These are phyloP conservation scores for Galerina marginata DNA, from an alignment of 768 basidiomycete species.

Conservation along the genomic window DNA sequence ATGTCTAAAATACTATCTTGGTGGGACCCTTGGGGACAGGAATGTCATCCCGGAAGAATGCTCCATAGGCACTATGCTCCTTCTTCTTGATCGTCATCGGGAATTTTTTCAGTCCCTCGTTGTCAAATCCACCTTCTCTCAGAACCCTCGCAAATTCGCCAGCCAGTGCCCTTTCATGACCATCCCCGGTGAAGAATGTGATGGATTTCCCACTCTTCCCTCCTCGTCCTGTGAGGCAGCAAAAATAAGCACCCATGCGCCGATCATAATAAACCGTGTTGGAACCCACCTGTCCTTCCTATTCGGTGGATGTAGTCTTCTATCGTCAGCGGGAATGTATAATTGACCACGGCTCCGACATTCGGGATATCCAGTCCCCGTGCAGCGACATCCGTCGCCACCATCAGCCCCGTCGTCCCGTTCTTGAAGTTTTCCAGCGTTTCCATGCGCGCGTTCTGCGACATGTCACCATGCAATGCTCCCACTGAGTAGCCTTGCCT, in stretches of 20 bases:
- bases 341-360: slow-evolving; percentile 93
- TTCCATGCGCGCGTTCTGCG: slow-evolving; percentile 82
- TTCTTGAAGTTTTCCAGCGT: slow-evolving; percentile 86
- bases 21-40: slow-evolving; percentile 65
- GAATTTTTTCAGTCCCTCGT: slow-evolving; percentile 81
- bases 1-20: slow-evolving; percentile 72
- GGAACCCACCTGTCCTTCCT: slow-evolving; percentile 75
- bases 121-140: slow-evolving; percentile 83
- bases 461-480: slow-evolving; percentile 90
- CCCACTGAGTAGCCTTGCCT: slow-evolving; percentile 79
- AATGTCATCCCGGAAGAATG: slow-evolving; percentile 78
- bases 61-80: slow-evolving; percentile 89
- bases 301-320: slow-evolving; percentile 94
- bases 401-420: slow-evolving; percentile 80
- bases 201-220: slow-evolving; percentile 90
- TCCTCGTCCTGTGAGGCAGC: slow-evolving; percentile 69
- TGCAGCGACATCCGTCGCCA: slow-evolving; percentile 98
- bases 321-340: slow-evolving; percentile 96
- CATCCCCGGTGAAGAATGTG: slow-evolving; percentile 95
- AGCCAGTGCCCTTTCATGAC: slow-evolving; percentile 83
- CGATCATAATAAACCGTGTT: slow-evolving; percentile 2
- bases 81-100: slow-evolving; percentile 98
- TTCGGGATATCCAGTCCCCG: slow-evolving; percentile 97
- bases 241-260: slow-evolving; percentile 9
- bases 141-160: slow-evolving; percentile 94